Conservation (phyloP, 192 early-diverging fungal species). For the Linnemannia exigua region DNA sequence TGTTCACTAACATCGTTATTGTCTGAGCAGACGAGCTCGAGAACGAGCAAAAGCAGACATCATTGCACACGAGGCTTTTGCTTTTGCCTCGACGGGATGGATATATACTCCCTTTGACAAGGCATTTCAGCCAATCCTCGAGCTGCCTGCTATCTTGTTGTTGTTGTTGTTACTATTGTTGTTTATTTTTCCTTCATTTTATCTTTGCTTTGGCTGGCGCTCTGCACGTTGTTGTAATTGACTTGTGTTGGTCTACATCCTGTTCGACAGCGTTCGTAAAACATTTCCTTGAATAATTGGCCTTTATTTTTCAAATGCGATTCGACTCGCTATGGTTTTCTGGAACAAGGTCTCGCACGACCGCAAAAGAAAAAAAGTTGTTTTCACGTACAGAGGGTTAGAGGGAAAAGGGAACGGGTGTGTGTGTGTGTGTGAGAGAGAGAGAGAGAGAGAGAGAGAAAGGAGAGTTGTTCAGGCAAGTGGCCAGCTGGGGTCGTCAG, state of each 20-base stretch:
- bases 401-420: background rate
- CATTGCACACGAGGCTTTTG: background rate
- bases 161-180: background rate
- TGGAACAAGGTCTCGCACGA: conserved; percentile 7
- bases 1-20: background rate
- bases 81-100: background rate
- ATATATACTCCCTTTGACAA: background rate
- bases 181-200: background rate
- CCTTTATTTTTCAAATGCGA: background rate
- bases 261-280: too few relatives aligned
- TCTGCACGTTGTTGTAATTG: background rate
- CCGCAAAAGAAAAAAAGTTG: background rate
- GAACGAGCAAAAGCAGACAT: background rate
- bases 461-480: too few relatives aligned
- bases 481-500: background rate
- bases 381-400: background rate
- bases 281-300: background rate
- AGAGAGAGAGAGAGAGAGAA: background rate
- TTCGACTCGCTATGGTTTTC: conserved; percentile 7
- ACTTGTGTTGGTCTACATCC: too few relatives aligned
- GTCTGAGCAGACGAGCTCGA: background rate
- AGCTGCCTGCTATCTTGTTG: background rate
- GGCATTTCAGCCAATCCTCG: background rate
- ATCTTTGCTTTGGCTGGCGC: background rate
- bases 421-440: background rate